A percentile compares a stretch with the other conserved stretches of the same genome.
Evolutionary conservation across 2,329 filamentous ascomycete species (phyloP).

Genomic region (Colletotrichum tofieldiae): DNA sequence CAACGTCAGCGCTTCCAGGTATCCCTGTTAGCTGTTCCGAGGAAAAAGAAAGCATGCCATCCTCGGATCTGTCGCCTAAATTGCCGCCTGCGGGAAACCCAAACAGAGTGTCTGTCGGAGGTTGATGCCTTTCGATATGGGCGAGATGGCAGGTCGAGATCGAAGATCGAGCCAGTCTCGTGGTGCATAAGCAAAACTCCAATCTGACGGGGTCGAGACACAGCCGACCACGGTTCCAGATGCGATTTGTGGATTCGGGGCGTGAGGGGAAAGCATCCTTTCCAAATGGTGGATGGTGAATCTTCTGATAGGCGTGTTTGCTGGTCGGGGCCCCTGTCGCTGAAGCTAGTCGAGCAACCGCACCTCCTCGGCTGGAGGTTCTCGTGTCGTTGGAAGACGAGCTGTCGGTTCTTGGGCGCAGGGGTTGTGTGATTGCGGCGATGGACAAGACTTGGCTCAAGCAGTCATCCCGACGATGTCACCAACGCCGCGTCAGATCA

Average conservation of each 20-base stretch:
- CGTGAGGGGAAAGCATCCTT: constrained; percentile 1
- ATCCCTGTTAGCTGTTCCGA: neutral
- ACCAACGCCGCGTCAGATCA: constrained; percentile 22
- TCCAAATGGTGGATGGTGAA: constrained; percentile 12
- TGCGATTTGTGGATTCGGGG: constrained; percentile 17
- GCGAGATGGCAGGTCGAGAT: constrained; percentile 6
- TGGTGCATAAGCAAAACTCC: constrained; percentile 13
- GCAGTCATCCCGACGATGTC: constrained; percentile 22
- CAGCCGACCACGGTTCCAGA: constrained; percentile 3
- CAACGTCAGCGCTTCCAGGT: constrained; percentile 10
- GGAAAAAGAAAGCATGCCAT: constrained; percentile 30
- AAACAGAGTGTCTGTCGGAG: constrained; percentile 13
- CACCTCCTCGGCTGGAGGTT: constrained; percentile 9
- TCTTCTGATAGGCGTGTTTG: constrained; percentile 15
- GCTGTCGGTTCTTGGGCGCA: constrained; percentile 16
- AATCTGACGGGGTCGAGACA: neutral
- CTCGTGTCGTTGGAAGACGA: constrained; percentile 8
- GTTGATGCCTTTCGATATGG: constrained; percentile 6
- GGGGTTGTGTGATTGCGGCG: constrained; percentile 23
- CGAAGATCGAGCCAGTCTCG: constrained; percentile 28
- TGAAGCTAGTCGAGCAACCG: constrained; percentile 32
- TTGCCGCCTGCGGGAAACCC: constrained; percentile 6
- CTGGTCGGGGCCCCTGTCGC: constrained; percentile 30
- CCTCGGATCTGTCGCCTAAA: constrained; percentile 13
- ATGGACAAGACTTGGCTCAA: constrained; percentile 16